phyloP scores from a whole-genome alignment of 352 stramenopile genomes.

The Phytophthora tubulina region DNA sequence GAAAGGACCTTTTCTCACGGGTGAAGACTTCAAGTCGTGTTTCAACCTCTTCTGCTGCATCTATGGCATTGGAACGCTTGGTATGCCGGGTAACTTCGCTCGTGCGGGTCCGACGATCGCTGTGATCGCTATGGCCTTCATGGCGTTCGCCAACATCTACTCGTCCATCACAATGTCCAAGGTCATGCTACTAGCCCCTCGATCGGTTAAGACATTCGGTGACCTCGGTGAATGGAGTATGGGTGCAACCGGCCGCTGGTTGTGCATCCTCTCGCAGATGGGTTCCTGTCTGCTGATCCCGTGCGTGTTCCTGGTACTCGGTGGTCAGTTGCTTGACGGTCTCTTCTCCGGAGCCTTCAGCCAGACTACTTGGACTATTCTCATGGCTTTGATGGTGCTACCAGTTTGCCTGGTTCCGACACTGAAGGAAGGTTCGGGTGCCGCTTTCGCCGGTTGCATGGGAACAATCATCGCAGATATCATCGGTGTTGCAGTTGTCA shows the following conservation, averaged over 20 bases:
- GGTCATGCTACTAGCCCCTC: slow-evolving; percentile 63
- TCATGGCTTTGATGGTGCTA: slow-evolving; percentile 64
- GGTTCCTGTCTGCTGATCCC: slow-evolving; percentile 63
- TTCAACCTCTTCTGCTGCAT: slow-evolving; percentile 78
- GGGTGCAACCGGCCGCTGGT: slow-evolving; percentile 56
- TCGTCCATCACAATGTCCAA: slow-evolving; percentile 67
- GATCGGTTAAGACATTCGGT: slow-evolving; percentile 63
- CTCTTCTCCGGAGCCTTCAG: slow-evolving; percentile 65
- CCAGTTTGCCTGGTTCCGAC: slow-evolving; percentile 68
- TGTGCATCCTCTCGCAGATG: slow-evolving; percentile 68
- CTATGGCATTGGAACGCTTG: slow-evolving; percentile 76
- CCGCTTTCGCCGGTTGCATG: slow-evolving; percentile 66
- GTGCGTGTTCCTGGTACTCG: slow-evolving; percentile 69
- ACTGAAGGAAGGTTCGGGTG: slow-evolving; percentile 68
- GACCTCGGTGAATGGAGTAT: slow-evolving; percentile 72
- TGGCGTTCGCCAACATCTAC: slow-evolving; percentile 77
- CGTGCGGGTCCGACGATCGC: slow-evolving; percentile 64
- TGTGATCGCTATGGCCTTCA: slow-evolving; percentile 63
- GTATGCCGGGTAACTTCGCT: slow-evolving; percentile 77
- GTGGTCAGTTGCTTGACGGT: slow-evolving; percentile 53
- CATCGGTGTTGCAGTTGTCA: slow-evolving; percentile 57
- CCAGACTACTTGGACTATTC: slow-evolving; percentile 65
- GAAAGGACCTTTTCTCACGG: slow-evolving; percentile 55
- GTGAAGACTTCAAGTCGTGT: slow-evolving; percentile 63
- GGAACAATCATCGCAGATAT: slow-evolving; percentile 70